Base-by-base conservation (phyloP, 2,329 filamentous ascomycete species). In the Paecilomyces sp. region DNA sequence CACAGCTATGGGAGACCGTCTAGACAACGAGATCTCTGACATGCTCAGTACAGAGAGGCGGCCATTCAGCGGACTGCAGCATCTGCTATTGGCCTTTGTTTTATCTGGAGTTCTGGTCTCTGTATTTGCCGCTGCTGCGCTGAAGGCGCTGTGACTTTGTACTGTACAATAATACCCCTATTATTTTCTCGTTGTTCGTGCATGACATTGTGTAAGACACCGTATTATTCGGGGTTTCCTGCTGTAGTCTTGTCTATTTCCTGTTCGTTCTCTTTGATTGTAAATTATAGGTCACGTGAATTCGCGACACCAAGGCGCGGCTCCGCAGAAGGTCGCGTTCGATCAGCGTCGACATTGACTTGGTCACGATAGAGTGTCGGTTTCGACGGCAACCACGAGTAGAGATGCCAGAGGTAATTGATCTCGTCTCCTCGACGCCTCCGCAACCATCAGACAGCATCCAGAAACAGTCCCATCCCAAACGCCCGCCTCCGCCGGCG, bases 1-100 rank as follows among this genome's bases (percentile, higher is more conserved):
- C 58, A 84, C 83, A 50, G 89, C 89, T 67, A 95, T 99, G 92
- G 91, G 91, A 0, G 80, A 87, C 68, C 82, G 84, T 31, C 76
- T 97, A 13, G 89, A 96, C 62, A 75, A 73, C 0, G 85, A 91
- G 62, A 79, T 92, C 54, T 76, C 78, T 13, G 77, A 79, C 3
- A 85, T 88, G 75, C 67, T 77, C 33, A 62, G 63, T 11, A 63
- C 57, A 8, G 65, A 72, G 36, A 69, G 75, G 58, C 69, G 72
- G 36, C 62, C 67, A 18, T 79, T 79, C 64, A 59, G 71, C 25
- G 71, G 72, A 3, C 66, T 71, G 61, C 70, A 72, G 62, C 69
- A 74, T 59, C 62, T 76, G 3, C 55, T 75, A 2, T 54, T 68
- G 56, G 60, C 67, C 8, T 62, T 75, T 11, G 68, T 73, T 51